Percentiles rank a stretch among this genome's conserved stretches.
phyloP scores from a whole-genome alignment of 2,329 filamentous ascomycete genomes.

The Arthroderma sp. region DNA sequence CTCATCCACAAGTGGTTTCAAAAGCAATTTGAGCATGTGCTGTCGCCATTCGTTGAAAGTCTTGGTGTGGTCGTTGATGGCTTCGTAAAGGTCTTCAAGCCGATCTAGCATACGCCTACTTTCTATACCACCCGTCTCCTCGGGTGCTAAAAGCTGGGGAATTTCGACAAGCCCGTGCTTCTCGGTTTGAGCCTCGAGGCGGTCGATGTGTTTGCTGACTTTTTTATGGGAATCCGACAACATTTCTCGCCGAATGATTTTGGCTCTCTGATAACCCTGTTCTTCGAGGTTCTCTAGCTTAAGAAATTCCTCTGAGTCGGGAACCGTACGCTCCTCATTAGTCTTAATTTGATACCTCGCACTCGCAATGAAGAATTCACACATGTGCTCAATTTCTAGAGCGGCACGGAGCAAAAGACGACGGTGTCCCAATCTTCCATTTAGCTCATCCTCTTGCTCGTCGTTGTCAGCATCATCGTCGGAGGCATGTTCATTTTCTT shows the following conservation, averaged over 20 bases:
- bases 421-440: constrained; percentile 41
- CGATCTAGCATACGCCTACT: constrained; percentile 52
- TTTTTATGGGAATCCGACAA: constrained; percentile 46
- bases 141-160: constrained; percentile 43
- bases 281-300: constrained; percentile 57
- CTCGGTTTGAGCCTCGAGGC: constrained; percentile 41
- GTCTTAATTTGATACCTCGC: constrained; percentile 72
- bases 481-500: constrained; percentile 6
- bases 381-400: constrained; percentile 68
- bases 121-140: constrained; percentile 56
- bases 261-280: constrained; percentile 64
- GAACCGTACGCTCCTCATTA: constrained; percentile 48
- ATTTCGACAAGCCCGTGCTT: constrained; percentile 48
- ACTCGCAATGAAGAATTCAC: constrained; percentile 73
- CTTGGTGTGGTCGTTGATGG: constrained; percentile 59
- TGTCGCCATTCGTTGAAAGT: constrained; percentile 63
- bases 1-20: constrained; percentile 68
- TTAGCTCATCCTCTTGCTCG: constrained; percentile 24
- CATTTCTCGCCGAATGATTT: constrained; percentile 63
- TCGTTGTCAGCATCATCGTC: constrained; percentile 26
- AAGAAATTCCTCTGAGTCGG: constrained; percentile 54
- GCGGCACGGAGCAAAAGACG: constrained; percentile 57
- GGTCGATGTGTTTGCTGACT: constrained; percentile 51
- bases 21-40: constrained; percentile 56
- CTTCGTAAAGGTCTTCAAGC: constrained; percentile 50